Percentiles rank a stretch among this genome's conserved stretches.
Evolutionary conservation across 495 filamentous ascomycete genomes (phyloP).

Genomic region (Penicillium bialowiezense): DNA sequence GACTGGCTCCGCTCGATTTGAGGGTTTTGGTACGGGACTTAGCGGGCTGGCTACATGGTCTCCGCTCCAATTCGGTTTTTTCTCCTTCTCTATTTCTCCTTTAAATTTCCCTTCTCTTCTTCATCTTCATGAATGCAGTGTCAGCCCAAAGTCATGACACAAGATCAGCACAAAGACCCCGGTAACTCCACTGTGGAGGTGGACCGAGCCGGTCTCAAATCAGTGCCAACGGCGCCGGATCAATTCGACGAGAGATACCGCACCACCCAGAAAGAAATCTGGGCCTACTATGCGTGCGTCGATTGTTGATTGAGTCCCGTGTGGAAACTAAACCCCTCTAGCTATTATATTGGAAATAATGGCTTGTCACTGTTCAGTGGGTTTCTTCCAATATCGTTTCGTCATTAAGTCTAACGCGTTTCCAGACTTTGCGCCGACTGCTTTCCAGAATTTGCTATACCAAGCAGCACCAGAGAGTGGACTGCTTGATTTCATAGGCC

Average conservation of each 20-base stretch:
- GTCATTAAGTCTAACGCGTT: neutral
- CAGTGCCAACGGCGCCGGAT: slow-evolving; percentile 20
- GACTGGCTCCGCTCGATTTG: slow-evolving; percentile 11
- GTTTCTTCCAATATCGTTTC: neutral
- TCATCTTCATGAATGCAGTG: too few species aligned
- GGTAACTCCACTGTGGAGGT: slow-evolving; percentile 17
- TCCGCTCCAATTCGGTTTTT: neutral
- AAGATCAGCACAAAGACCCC: slow-evolving; percentile 12
- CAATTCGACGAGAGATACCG: slow-evolving; percentile 29
- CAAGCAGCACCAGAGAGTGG: slow-evolving; percentile 52
- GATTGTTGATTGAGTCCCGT: slow-evolving; percentile 1
- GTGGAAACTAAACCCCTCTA: slow-evolving; percentile 23
- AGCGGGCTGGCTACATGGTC: slow-evolving; percentile 2
- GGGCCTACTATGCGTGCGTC: slow-evolving; percentile 60
- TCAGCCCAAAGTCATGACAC: slow-evolving; percentile 19
- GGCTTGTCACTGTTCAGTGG: slow-evolving; percentile 61
- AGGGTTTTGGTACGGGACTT: slow-evolving; percentile 8
- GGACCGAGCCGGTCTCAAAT: slow-evolving; percentile 9
- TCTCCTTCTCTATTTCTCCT: neutral
- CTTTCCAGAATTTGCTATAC: slow-evolving; percentile 60
- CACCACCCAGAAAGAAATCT: slow-evolving; percentile 58
- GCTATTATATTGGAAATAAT: slow-evolving; percentile 68
- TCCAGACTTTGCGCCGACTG: slow-evolving; percentile 61
- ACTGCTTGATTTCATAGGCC: slow-evolving; percentile 50
- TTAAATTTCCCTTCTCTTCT: neutral